Conservation (phyloP, 2,329 filamentous ascomycete species). For the Phialophora expanda region DNA sequence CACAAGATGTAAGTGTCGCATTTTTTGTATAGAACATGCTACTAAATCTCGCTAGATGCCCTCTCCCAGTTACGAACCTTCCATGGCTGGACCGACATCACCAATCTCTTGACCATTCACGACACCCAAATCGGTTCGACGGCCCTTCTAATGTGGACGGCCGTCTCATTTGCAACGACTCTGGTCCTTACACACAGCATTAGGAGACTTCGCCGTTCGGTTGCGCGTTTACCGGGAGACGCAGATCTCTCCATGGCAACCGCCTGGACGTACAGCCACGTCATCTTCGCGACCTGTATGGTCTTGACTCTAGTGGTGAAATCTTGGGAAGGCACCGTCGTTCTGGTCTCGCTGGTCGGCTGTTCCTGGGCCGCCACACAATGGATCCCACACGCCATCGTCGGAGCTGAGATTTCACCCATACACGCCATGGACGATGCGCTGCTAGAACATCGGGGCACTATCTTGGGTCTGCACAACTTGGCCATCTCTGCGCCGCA, state of each 20-base stretch:
- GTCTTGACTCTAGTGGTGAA: conserved; percentile 2
- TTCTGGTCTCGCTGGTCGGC: conserved; percentile 2
- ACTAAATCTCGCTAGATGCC: conserved; percentile 1
- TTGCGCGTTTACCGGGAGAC: background rate
- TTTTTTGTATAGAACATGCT: background rate
- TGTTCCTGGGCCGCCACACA: conserved; percentile 7
- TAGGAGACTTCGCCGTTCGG: background rate
- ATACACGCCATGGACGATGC: background rate
- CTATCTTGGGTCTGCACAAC: conserved; percentile 4
- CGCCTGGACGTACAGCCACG: conserved; percentile 1
- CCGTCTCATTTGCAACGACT: conserved; percentile 1
- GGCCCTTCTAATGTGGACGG: conserved; percentile 3
- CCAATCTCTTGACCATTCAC: background rate
- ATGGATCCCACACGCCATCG: conserved; percentile 7
- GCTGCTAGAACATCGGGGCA: background rate
- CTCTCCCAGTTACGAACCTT: conserved; percentile 3
- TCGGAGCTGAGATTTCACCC: conserved; percentile 3
- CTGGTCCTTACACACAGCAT: background rate
- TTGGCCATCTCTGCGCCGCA: conserved; percentile 3
- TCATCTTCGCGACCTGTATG: conserved; percentile 9
- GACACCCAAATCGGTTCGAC: conserved; percentile 4
- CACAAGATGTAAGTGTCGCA: conserved; percentile 5
- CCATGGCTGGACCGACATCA: conserved; percentile 4
- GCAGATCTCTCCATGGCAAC: background rate
- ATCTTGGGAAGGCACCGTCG: conserved; percentile 4